phyloP scores from a whole-genome alignment of 768 basidiomycete genomes.

The Mycena chlorophos region DNA sequence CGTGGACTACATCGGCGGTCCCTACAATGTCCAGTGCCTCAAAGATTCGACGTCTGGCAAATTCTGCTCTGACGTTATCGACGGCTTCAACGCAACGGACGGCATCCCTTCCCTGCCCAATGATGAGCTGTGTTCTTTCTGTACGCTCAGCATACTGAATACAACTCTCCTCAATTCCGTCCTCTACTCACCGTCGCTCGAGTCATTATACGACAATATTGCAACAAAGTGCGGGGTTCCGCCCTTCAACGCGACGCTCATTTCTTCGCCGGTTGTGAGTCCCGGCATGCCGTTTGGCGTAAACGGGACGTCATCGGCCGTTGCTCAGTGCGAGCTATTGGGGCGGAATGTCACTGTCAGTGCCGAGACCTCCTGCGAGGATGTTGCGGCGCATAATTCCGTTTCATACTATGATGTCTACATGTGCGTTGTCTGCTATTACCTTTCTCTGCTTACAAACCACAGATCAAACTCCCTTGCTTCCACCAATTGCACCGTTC shows the following conservation, averaged over 20 bases:
- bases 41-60: not conserved
- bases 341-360: too few species aligned
- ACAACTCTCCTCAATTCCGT: not conserved
- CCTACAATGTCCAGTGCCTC: not conserved
- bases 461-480: too few species aligned
- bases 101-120: slow-evolving; percentile 12
- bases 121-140: not conserved
- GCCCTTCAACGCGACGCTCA: not conserved
- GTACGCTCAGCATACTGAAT: not conserved
- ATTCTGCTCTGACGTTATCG: not conserved
- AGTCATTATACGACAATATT: slow-evolving; percentile 17
- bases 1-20: not conserved
- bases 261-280: not conserved
- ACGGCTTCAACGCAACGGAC: not conserved
- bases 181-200: slow-evolving; percentile 3
- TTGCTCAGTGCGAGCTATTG: too few species aligned
- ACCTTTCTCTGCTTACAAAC: too few species aligned
- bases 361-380: too few species aligned
- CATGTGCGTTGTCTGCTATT: too few species aligned
- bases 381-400: too few species aligned
- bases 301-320: too few species aligned
- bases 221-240: slow-evolving; percentile 20
- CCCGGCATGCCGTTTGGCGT: too few species aligned
- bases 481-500: slow-evolving; percentile 13
- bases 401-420: too few species aligned